These are phyloP conservation scores for Lichenothelia convexa DNA, from an alignment of 495 filamentous ascomycete species.

Conservation along the genomic window DNA sequence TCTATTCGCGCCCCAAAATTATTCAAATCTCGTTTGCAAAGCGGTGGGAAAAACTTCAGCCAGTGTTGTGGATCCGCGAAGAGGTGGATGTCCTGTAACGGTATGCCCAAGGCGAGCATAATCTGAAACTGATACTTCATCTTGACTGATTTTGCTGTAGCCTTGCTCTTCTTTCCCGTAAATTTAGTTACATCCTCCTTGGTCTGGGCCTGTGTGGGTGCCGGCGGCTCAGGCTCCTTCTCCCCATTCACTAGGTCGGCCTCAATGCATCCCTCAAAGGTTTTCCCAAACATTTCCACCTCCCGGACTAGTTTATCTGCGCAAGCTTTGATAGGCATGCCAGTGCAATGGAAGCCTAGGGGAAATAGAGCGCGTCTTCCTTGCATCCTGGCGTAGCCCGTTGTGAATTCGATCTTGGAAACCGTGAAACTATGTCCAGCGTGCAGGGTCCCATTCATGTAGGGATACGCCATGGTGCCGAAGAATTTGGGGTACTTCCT, in stretches of 20 bases:
- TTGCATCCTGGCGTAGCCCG: slow-evolving; percentile 37
- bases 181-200: slow-evolving; percentile 81
- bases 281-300: slow-evolving; percentile 69
- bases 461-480: slow-evolving; percentile 70
- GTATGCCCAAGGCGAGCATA: slow-evolving; percentile 71
- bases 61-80: slow-evolving; percentile 81
- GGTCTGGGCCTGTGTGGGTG: slow-evolving; percentile 37
- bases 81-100: slow-evolving; percentile 67
- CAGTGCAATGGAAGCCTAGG: slow-evolving; percentile 87
- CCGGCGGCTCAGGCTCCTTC: slow-evolving; percentile 31
- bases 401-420: slow-evolving; percentile 46
- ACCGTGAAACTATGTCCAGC: slow-evolving; percentile 82
- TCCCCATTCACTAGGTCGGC: slow-evolving; percentile 30
- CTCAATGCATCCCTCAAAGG: slow-evolving; percentile 52
- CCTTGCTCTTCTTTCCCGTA: slow-evolving; percentile 85
- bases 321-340: slow-evolving; percentile 95
- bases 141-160: slow-evolving; percentile 74
- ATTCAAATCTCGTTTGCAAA: slow-evolving; percentile 62
- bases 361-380: slow-evolving; percentile 77
- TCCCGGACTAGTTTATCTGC: slow-evolving; percentile 88
- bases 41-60: slow-evolving; percentile 73
- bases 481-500: slow-evolving; percentile 79
- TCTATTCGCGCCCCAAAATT: slow-evolving; percentile 76
- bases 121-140: slow-evolving; percentile 83
- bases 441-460: slow-evolving; percentile 92